Evolutionary conservation across 495 filamentous ascomycete genomes (phyloP).

Genomic region (Bacidia rubella): DNA sequence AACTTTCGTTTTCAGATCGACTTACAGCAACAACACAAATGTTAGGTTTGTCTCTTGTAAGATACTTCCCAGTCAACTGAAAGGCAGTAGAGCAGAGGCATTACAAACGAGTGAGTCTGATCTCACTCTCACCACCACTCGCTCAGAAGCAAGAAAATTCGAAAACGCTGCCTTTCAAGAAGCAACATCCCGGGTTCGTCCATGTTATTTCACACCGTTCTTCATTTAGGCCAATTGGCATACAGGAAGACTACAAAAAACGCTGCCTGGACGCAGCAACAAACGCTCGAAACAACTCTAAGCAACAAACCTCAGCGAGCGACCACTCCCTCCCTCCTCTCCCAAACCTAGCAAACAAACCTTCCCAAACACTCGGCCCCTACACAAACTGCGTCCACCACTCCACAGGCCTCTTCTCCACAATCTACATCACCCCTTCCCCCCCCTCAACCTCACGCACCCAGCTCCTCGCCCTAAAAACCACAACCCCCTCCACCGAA

Average conservation of each 20-base stretch:
- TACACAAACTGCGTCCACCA: conserved; percentile 59
- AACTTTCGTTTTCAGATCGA: conserved; percentile 38
- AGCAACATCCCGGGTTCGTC: conserved; percentile 15
- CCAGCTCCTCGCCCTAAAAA: conserved; percentile 62
- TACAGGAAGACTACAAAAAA: conserved; percentile 13
- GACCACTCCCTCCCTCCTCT: neutral
- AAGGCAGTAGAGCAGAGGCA: conserved; percentile 29
- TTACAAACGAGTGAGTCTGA: conserved; percentile 23
- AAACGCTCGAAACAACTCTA: neutral
- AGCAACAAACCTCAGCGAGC: neutral
- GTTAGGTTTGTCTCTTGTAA: conserved; percentile 17
- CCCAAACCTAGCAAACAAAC: neutral
- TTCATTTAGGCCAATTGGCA: neutral
- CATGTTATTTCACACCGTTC: neutral
- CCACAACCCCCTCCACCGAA: conserved; percentile 60
- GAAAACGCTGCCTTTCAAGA: conserved; percentile 11
- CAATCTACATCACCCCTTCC: conserved; percentile 52
- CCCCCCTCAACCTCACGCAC: conserved; percentile 14
- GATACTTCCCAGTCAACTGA: neutral
- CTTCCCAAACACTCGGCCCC: conserved; percentile 40
- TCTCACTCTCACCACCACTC: conserved; percentile 3
- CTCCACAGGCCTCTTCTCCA: conserved; percentile 66
- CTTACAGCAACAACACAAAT: conserved; percentile 32
- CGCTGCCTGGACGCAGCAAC: neutral
- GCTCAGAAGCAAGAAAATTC: conserved; percentile 8